Evolutionary conservation across 2,329 filamentous ascomycete species (phyloP), one percentile per base, ranked within the genome.

Genomic region (Ophiostoma sp.): DNA sequence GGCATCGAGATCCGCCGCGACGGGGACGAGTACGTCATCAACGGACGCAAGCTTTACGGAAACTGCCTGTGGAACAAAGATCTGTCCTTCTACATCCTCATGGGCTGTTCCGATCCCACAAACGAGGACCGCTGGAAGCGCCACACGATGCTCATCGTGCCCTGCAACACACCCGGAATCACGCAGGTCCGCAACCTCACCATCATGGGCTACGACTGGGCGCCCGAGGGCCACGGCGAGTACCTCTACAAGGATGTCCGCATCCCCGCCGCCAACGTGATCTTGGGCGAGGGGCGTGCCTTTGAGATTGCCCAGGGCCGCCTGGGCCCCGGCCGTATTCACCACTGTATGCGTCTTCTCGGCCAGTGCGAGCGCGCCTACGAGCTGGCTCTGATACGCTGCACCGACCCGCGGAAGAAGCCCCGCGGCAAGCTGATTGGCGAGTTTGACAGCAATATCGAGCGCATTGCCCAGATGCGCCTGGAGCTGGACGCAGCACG

Each of bases 1-100:
- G 84, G 93, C 79, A 82, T 99, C 76, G 85, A 84, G 69, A 97
- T 99, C 77, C 85, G 82, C 73, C 87, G 86, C 69, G 92, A 97
- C 72, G 94, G 93, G 11, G 87, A 95, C 75, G 87, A 95, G 74
- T 97, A 95, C 76, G 87, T 98, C n/a, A 84, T 99, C 67, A 97
- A 98, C 76, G 95, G 94, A 69, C 74, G 94, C 87, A 99, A 99
- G 92, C 98, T 95, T 93, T 99, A 95, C 94, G 96, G 92, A 44
- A 96, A 92, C 72, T 95, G 95, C 73, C 93, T 93, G 36, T 95
- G 95, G 69, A 95, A 98, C 80, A 90, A 90, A 69, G 87, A 93
- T 74, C 98, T 95, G 84, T 85, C 90, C 78, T 84, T 98, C 77
- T 98, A 97, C 81, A 89, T 99, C 70, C 93, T 97, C 74, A 96